Percentiles rank a stretch among this genome's conserved stretches.
phyloP scores from a whole-genome alignment of 768 basidiomycete species.

The Lentinula aciculospora region DNA sequence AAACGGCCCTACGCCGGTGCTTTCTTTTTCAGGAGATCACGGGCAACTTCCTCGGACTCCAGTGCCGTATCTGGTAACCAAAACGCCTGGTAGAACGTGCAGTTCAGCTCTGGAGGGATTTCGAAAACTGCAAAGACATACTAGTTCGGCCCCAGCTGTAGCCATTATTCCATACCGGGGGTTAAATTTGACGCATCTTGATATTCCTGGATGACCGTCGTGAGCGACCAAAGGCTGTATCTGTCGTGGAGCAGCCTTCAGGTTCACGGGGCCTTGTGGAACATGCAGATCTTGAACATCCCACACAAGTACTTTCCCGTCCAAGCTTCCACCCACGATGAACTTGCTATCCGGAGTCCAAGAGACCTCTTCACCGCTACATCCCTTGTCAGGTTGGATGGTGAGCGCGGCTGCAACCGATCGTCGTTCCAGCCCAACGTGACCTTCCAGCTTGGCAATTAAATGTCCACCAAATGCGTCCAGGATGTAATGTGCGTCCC shows the following conservation, averaged over 20 bases:
- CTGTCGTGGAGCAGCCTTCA: slow-evolving; percentile 44
- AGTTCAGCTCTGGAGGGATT: not conserved
- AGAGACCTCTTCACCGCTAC: slow-evolving; percentile 87
- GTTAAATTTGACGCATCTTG: slow-evolving; percentile 86
- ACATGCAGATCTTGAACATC: slow-evolving; percentile 65
- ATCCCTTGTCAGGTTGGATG: slow-evolving; percentile 70
- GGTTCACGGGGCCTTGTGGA: slow-evolving; percentile 47
- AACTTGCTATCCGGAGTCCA: slow-evolving; percentile 96
- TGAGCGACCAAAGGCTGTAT: slow-evolving; percentile 37
- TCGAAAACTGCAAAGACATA: slow-evolving; percentile 22
- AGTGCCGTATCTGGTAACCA: slow-evolving; percentile 52
- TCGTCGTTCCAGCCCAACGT: slow-evolving; percentile 75
- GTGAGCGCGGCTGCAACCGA: slow-evolving; percentile 39
- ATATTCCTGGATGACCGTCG: slow-evolving; percentile 80
- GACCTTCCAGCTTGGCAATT: slow-evolving; percentile 82
- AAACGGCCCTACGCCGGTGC: slow-evolving; percentile 6
- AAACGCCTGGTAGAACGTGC: slow-evolving; percentile 29
- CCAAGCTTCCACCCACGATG: slow-evolving; percentile 76
- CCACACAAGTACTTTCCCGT: slow-evolving; percentile 87
- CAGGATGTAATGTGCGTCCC: slow-evolving; percentile 87
- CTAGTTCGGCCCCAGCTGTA: slow-evolving; percentile 79
- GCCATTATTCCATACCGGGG: slow-evolving; percentile 87
- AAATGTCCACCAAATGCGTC: slow-evolving; percentile 87
- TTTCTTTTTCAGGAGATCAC: slow-evolving; percentile 60
- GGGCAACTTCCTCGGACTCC: slow-evolving; percentile 67